Conservation (phyloP, 2,329 filamentous ascomycete species). For the Paecilomyces niveus region DNA sequence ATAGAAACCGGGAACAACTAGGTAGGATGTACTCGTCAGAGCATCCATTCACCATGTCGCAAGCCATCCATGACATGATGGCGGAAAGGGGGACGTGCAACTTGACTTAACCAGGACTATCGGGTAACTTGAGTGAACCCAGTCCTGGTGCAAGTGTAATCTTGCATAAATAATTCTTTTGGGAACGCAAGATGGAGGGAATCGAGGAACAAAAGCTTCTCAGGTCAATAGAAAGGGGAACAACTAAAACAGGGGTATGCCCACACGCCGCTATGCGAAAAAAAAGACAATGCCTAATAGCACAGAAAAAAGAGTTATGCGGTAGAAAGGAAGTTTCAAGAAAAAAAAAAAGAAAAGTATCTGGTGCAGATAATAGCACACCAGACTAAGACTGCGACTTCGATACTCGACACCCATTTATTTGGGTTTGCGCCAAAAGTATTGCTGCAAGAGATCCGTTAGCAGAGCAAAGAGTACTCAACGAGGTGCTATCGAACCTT, state of each 20-base stretch:
- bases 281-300: slow-evolving; percentile 3
- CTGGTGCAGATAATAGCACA: neutral
- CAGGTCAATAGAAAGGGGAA: slow-evolving; percentile 13
- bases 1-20: slow-evolving; percentile 16
- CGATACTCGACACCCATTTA: slow-evolving; percentile 11
- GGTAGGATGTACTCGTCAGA: neutral
- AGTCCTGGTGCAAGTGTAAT: neutral
- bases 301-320: slow-evolving; percentile 8
- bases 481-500: slow-evolving; percentile 59
- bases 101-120: neutral
- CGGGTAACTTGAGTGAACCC: neutral
- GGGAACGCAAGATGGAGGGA: neutral
- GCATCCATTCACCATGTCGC: neutral
- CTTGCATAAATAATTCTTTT: neutral
- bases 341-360: neutral
- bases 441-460: slow-evolving; percentile 48
- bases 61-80: neutral
- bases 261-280: slow-evolving; percentile 38
- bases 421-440: slow-evolving; percentile 63
- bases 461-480: slow-evolving; percentile 1
- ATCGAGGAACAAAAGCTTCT: slow-evolving; percentile 5
- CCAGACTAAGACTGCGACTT: neutral
- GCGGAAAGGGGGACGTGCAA: neutral
- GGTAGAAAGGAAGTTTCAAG: neutral
- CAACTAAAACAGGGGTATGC: slow-evolving; percentile 27